phyloP scores from a whole-genome alignment of 306 rosid genomes.

The Castanospermum australe region DNA sequence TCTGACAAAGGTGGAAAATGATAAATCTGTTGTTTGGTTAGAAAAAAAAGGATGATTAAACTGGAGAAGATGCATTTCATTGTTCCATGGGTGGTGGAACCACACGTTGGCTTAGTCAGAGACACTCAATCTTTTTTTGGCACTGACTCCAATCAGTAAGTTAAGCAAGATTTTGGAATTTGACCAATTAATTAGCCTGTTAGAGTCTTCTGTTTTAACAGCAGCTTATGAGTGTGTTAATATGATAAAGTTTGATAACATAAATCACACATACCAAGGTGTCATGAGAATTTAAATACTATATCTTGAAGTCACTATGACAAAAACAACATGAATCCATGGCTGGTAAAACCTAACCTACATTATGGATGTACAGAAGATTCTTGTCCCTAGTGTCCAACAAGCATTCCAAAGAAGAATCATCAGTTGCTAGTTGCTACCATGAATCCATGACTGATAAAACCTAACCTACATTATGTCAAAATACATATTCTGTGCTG shows the following conservation, averaged over 20 bases:
- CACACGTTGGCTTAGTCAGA: no score
- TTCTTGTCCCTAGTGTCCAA: neutral
- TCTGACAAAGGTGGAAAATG: no score
- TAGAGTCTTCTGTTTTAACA: neutral
- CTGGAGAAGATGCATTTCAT: no score
- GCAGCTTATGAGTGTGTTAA: neutral
- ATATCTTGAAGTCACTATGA: neutral
- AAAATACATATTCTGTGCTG: neutral
- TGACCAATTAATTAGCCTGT: neutral
- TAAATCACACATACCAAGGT: neutral
- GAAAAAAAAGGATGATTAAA: no score
- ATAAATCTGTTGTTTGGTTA: no score
- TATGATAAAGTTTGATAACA: neutral
- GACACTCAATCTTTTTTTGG: no score
- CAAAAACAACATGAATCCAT: neutral
- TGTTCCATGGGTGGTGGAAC: no score
- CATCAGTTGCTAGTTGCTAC: neutral
- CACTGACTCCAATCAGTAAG: neutral
- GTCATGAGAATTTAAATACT: neutral
- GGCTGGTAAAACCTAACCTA: no score
- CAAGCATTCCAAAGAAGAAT: neutral
- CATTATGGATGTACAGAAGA: no score
- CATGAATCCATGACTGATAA: neutral
- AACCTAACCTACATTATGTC: neutral
- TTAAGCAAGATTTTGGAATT: neutral